Conservation (phyloP, 2,329 filamentous ascomycete genomes). For the Fusarium fracticaudum region DNA sequence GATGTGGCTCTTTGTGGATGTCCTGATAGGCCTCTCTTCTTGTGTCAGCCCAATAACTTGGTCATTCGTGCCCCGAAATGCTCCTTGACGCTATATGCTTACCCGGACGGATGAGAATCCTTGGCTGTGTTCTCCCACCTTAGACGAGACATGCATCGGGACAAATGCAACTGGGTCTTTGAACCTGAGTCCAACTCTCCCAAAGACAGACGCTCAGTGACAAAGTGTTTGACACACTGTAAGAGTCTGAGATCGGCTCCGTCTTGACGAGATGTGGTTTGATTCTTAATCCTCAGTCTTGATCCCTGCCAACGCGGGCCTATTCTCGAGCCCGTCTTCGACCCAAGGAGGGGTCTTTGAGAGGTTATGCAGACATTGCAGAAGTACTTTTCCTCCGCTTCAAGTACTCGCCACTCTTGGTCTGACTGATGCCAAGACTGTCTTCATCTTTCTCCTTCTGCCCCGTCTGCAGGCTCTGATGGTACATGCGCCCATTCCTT, state of each 20-base stretch:
- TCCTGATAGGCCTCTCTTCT: not conserved
- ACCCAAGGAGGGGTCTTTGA: not conserved
- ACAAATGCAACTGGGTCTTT: not conserved
- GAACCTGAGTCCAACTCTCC: not conserved
- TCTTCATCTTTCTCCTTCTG: not conserved
- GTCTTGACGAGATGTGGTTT: conserved; percentile 1
- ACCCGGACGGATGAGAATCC: not conserved
- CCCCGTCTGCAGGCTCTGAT: too few relatives aligned
- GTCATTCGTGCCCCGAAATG: not conserved
- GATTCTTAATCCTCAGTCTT: conserved; percentile 14
- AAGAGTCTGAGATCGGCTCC: not conserved
- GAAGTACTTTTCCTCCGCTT: not conserved
- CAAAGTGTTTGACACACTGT: conserved; percentile 20
- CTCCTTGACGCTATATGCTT: not conserved
- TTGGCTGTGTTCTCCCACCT: not conserved
- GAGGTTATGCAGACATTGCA: not conserved
- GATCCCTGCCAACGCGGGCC: not conserved
- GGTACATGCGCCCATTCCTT: not conserved
- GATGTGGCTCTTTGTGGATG: not conserved
- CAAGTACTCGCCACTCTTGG: not conserved
- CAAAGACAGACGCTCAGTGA: not conserved
- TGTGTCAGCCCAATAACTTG: not conserved
- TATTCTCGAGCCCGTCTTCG: not conserved
- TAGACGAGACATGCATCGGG: conserved; percentile 29
- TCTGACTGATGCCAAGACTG: not conserved